Percentiles rank a stretch among this genome's conserved stretches.
Evolutionary conservation across 176 grass and related monocot species (phyloP).

Genomic region (Hyparrhenia diplandra): DNA sequence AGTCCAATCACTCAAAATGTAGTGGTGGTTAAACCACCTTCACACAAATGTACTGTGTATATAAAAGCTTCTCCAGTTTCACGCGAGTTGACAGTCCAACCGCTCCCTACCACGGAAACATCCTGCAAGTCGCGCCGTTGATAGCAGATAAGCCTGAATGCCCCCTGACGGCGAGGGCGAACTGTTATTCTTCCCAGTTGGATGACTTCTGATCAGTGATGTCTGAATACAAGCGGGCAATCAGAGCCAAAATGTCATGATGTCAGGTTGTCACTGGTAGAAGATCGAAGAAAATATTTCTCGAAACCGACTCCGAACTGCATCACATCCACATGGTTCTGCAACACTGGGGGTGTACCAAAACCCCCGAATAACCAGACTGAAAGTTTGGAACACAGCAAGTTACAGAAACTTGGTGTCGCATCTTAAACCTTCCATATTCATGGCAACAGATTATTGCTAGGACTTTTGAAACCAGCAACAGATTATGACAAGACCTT

Average conservation of each 20-base stretch:
- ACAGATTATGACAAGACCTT: neutral
- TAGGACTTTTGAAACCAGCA: neutral
- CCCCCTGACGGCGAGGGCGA: neutral
- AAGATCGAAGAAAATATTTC: slow-evolving; percentile 24
- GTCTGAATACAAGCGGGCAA: neutral
- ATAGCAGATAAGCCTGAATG: neutral
- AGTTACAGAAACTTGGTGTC: neutral
- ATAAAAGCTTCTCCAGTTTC: neutral
- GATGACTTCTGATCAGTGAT: neutral
- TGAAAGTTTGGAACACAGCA: neutral
- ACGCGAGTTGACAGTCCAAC: neutral
- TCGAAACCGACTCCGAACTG: neutral
- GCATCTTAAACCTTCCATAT: neutral
- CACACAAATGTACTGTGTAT: neutral
- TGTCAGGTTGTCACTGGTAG: neutral
- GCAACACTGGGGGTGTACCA: too few relatives aligned
- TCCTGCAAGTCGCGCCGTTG: neutral
- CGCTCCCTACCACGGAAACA: neutral
- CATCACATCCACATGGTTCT: neutral
- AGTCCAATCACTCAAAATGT: neutral
- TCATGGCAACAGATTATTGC: neutral
- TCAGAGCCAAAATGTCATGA: neutral
- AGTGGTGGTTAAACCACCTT: neutral
- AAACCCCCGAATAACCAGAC: neutral
- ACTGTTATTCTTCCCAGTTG: neutral